Conservation (phyloP, 2,329 filamentous ascomycete genomes). For the Paecilomyces niveus region DNA sequence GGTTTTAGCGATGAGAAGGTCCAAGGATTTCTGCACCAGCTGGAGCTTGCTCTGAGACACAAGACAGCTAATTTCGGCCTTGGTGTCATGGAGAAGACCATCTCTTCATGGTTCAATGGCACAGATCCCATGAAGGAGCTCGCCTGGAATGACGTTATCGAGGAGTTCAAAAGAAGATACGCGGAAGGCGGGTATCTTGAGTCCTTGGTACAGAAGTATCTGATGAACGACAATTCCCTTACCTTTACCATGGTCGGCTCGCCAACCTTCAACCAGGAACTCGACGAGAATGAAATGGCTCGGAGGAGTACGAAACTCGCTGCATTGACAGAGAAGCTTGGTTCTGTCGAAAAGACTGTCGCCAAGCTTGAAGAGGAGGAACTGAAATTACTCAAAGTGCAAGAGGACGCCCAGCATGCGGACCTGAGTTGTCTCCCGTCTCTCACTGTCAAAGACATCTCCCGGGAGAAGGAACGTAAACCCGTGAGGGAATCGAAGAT, state of each 20-base stretch:
- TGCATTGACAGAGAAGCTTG: constrained; percentile 60
- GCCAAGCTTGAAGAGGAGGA: constrained; percentile 70
- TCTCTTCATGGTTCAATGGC: constrained; percentile 92
- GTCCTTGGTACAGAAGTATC: constrained; percentile 76
- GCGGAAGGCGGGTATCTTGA: constrained; percentile 76
- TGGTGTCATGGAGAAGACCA: constrained; percentile 77
- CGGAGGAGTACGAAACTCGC: constrained; percentile 69
- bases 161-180: constrained; percentile 71
- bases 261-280: constrained; percentile 62
- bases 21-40: constrained; percentile 85
- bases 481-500: constrained; percentile 53
- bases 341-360: constrained; percentile 64
- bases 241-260: constrained; percentile 94
- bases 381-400: constrained; percentile 69
- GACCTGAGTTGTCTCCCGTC: constrained; percentile 84
- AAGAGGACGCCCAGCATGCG: constrained; percentile 75
- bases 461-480: constrained; percentile 67
- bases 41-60: constrained; percentile 89
- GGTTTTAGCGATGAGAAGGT: constrained; percentile 89
- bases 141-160: constrained; percentile 83
- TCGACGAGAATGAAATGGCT: constrained; percentile 68
- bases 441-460: constrained; percentile 82
- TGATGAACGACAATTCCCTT: constrained; percentile 78
- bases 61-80: constrained; percentile 96
- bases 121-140: constrained; percentile 86